Conservation (phyloP, 2,329 filamentous ascomycete species). For the Hypoxylon sp. region DNA sequence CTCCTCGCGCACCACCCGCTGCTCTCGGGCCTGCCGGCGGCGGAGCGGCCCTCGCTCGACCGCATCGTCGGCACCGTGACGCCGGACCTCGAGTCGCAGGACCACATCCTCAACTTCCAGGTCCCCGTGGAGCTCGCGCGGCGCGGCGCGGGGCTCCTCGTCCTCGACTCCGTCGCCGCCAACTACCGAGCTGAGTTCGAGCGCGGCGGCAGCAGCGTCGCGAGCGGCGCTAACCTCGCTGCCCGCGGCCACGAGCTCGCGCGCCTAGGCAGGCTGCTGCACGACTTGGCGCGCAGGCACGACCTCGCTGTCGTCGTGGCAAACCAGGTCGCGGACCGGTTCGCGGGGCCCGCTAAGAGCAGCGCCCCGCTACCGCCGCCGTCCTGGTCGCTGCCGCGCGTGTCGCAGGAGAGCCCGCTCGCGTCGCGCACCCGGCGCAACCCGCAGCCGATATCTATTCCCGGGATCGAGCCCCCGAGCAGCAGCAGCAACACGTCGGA, state of each 20-base stretch:
- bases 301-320: conserved; percentile 88
- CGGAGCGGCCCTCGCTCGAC: conserved; percentile 72
- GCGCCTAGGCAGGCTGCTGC: conserved; percentile 78
- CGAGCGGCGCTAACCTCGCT: conserved; percentile 72
- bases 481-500: conserved; percentile 54
- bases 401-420: conserved; percentile 62
- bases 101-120: conserved; percentile 93
- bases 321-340: conserved; percentile 95
- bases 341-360: conserved; percentile 56
- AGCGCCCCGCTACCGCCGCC: conserved; percentile 24
- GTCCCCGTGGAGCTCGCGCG: conserved; percentile 85
- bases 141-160: conserved; percentile 81
- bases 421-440: conserved; percentile 58
- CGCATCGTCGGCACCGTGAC: conserved; percentile 83
- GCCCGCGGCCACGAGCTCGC: conserved; percentile 81
- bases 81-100: conserved; percentile 91
- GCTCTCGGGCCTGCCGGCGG: conserved; percentile 56
- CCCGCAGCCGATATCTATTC: conserved; percentile 34
- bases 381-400: conserved; percentile 31
- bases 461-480: conserved; percentile 54
- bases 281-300: conserved; percentile 78
- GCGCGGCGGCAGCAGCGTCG: conserved; percentile 60
- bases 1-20: conserved; percentile 76
- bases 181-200: conserved; percentile 96
- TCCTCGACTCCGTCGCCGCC: conserved; percentile 92